phyloP scores from a whole-genome alignment of 148 eudicot genomes.

The Cornus florida region DNA sequence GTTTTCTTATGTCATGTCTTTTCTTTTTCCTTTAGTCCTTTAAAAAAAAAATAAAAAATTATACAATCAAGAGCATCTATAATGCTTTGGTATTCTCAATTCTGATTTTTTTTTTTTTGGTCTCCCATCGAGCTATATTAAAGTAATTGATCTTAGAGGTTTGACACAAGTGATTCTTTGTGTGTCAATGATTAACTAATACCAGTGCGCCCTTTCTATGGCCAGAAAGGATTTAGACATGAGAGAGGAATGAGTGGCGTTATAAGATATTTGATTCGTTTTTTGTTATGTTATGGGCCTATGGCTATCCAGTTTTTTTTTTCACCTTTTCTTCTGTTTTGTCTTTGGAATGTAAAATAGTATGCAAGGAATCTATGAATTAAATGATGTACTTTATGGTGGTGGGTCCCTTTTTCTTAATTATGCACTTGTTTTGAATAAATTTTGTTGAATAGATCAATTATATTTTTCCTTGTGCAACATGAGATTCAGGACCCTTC shows the following conservation, averaged over 20 bases:
- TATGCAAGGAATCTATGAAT: neutral
- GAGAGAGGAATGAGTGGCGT: neutral
- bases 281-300: neutral
- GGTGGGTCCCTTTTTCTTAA: neutral
- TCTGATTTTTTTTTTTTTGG: too few species aligned
- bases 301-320: neutral
- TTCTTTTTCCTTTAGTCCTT: neutral
- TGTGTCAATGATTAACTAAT: neutral
- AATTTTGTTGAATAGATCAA: neutral
- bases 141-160: neutral
- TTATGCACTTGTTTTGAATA: neutral
- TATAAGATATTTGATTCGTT: neutral
- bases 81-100: neutral
- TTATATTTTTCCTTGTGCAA: slow-evolving; percentile 7
- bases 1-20: neutral
- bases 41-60: too few species aligned
- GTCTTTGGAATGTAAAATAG: neutral
- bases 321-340: neutral
- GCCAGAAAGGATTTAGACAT: neutral
- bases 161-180: neutral
- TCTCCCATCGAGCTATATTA: too few species aligned
- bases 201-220: neutral
- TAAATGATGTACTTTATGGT: neutral
- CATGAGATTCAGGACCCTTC: slow-evolving; percentile 10
- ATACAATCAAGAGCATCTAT: neutral